These are phyloP conservation scores for Populus deltoides DNA, from an alignment of 345 rosid species.

Conservation along the genomic window DNA sequence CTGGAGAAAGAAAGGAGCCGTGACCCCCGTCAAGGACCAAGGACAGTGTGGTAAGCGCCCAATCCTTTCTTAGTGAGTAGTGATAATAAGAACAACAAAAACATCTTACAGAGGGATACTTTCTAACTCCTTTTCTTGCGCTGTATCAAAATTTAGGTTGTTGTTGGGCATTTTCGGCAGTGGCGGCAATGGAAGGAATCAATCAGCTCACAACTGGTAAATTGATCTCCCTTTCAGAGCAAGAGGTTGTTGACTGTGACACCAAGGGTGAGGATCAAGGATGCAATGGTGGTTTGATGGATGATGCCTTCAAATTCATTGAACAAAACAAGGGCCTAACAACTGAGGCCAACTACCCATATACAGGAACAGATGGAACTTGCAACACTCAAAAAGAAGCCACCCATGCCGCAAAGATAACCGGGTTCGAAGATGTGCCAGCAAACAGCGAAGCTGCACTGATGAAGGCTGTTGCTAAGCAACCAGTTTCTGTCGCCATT, in stretches of 20 bases:
- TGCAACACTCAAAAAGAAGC: conserved; percentile 25
- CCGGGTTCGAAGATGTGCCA: conserved; percentile 21
- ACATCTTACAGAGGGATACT: no score
- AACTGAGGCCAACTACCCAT: conserved; percentile 28
- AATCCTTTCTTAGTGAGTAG: no score
- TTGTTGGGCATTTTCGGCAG: conserved; percentile 54
- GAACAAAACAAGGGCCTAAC: conserved; percentile 22
- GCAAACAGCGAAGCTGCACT: conserved; percentile 30
- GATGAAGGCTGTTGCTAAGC: conserved; percentile 30
- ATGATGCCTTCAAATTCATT: conserved; percentile 32
- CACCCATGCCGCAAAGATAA: conserved; percentile 8
- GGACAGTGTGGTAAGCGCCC: conserved; percentile 5
- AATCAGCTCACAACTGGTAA: conserved; percentile 26
- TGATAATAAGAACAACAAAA: not conserved
- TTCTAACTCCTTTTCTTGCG: no score
- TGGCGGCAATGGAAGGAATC: conserved; percentile 51
- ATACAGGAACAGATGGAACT: conserved; percentile 23
- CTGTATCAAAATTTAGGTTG: conserved; percentile 21
- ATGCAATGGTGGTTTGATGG: conserved; percentile 37
- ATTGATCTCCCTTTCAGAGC: conserved; percentile 36
- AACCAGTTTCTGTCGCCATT: conserved; percentile 33
- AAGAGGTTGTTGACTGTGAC: conserved; percentile 48
- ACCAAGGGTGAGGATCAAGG: conserved; percentile 7
- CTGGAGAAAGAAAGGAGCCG: conserved; percentile 19
- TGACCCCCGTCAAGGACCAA: conserved; percentile 13